Percentiles rank a stretch among this genome's conserved stretches.
Conservation (phyloP, 2,329 filamentous ascomycete genomes). For the Tricladium varicosporioides region DNA sequence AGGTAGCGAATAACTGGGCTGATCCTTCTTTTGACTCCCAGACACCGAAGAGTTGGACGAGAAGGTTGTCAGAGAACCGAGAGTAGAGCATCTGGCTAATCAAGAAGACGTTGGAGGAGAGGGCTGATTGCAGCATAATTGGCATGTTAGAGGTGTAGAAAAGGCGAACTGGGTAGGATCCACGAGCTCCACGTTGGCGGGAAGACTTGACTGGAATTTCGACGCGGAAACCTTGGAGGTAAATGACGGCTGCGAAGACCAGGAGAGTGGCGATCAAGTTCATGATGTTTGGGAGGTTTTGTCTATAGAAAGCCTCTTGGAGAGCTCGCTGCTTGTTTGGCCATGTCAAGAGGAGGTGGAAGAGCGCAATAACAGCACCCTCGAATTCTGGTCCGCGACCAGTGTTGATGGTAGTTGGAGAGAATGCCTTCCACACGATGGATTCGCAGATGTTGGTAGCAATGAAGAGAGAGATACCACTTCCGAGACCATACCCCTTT, state of each 20-base stretch:
- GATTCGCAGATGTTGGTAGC: conserved; percentile 99
- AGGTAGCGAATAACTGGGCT: conserved; percentile 89
- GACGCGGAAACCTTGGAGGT: conserved; percentile 98
- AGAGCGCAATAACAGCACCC: conserved; percentile 94
- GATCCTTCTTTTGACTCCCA: conserved; percentile 98
- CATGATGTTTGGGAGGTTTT: conserved; percentile 99
- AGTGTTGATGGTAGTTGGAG: conserved; percentile 98
- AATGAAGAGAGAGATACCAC: conserved; percentile 98
- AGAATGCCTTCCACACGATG: conserved; percentile 99
- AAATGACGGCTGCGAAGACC: conserved; percentile 97
- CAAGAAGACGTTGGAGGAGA: conserved; percentile 98
- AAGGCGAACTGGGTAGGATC: conserved; percentile 95
- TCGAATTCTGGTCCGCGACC: conserved; percentile 98
- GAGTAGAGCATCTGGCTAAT: conserved; percentile 99
- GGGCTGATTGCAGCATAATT: conserved; percentile 98
- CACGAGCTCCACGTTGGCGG: conserved; percentile 96
- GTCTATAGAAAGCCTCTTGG: conserved; percentile 97
- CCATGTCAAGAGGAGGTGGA: conserved; percentile 98
- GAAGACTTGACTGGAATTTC: conserved; percentile 99
- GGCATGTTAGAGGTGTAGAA: conserved; percentile 99
- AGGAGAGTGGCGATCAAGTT: conserved; percentile 90
- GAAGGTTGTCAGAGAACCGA: conserved; percentile 97
- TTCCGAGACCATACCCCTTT: conserved; percentile 98
- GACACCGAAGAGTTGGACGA: conserved; percentile 94
- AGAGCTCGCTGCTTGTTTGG: conserved; percentile 98